Conservation (phyloP, 768 basidiomycete species). For the Podaxis sp. region DNA sequence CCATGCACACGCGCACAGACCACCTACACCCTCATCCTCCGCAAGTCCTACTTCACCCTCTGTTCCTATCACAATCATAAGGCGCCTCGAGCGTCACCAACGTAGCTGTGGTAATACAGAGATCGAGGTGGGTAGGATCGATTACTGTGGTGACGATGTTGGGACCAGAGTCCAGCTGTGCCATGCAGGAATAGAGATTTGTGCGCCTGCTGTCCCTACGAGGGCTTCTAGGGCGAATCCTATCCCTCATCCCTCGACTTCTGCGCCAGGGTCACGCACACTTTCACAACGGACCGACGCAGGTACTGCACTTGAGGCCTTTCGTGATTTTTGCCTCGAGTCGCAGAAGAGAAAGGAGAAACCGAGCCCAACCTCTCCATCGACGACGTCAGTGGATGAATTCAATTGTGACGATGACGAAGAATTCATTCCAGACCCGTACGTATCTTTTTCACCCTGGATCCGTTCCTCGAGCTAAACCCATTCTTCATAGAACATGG, state of each 20-base stretch:
- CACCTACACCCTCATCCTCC: background rate
- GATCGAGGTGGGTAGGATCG: conserved; percentile 33
- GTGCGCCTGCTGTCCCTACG: background rate
- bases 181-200: conserved; percentile 6
- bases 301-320: conserved; percentile 8
- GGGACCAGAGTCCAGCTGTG: conserved; percentile 27
- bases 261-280: background rate
- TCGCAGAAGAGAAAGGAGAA: conserved; percentile 1
- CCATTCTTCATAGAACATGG: conserved; percentile 36
- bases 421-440: conserved; percentile 13
- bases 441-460: background rate
- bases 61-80: conserved; percentile 26
- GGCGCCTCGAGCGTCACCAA: conserved; percentile 27
- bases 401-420: background rate
- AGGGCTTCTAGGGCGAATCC: background rate
- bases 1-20: background rate
- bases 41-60: background rate
- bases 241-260: background rate
- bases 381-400: background rate
- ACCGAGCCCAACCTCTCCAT: background rate
- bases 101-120: conserved; percentile 30
- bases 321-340: conserved; percentile 8
- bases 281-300: background rate
- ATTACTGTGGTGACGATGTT: conserved; percentile 20
- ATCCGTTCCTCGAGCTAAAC: background rate